Evolutionary conservation across 306 rosid species (phyloP), one percentile per base, ranked within the genome.

Genomic region (Cucumis sativus): DNA sequence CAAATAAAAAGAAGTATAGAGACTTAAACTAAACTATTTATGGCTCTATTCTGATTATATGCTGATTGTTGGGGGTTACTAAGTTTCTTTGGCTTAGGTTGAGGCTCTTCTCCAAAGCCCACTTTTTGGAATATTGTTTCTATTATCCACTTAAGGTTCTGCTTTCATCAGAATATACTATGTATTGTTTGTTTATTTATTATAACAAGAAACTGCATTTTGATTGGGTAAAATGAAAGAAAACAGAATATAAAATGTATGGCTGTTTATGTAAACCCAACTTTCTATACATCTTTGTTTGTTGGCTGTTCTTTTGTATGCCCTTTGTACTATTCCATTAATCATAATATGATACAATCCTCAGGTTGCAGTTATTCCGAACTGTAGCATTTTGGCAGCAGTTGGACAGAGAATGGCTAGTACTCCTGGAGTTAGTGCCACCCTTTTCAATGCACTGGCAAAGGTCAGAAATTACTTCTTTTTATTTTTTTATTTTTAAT

Each of bases 341-440:
- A 28, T 28, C 39, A 28, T 14, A 71, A 47, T 67, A 52, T 77
- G 67, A 71, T 78, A 40, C 45, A 62, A 28, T 59, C 55, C 84
- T 82, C 97, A 95, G 99, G 92, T 95, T 79, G 96, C 91, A 0
- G 80, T 95, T n/a, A 82, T 95, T 81, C 90, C 91, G 17, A 92
- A 95, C 84, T 95, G 97, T 87, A 95, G 99, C 80, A 95, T 95
- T 85, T 88, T 95, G 88, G 99, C 99, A 17, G 86, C 97, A 33
- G 99, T 95, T 86, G 99, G 99, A 80, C 97, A 92, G 87, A 92
- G 89, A 76, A 95, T 95, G 99, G 99, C 97, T n/a, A 95, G 99
- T 85, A 90, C 99, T 74, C 99, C 99, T 69, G 99, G 99, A 81
- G 99, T 95, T 63, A 95, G 99, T 72, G 99, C 99, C 77, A 86